Evolutionary conservation across 495 filamentous ascomycete genomes (phyloP), one percentile per base, ranked within the genome.

Genomic region (Xanthoparmelia taractica): DNA sequence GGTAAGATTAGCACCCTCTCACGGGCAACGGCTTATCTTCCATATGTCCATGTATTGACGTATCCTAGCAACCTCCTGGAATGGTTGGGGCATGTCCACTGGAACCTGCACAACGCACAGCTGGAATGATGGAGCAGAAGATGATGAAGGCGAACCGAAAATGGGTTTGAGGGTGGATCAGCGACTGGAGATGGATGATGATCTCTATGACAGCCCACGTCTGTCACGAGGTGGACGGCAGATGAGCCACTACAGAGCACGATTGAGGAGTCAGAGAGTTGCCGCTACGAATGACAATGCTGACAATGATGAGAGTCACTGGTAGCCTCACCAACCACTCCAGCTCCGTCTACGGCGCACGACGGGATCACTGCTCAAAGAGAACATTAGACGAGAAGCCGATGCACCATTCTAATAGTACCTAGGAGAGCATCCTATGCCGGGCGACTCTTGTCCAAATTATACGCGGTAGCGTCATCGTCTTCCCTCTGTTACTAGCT

Each of bases 51-150:
- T n/a, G 41, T 41, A 47, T 41, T 60, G 56, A 41, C 64, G 18
- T 27, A 8, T 59, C 45, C 52, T 63, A 91, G 90, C 90, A 61
- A 92, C 90, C 20, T 83, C 86, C 3, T 89, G 89, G 87, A 90
- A 90, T 65, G 88, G 89, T 37, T 87, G 81, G 74, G 85, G 82
- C 41, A 78, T 84, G 69, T 79, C 84, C 13, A 77, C 78, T 1
- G 90, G 90, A 8, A 92, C 90, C 2, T 89, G 87, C 61, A 88
- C 87, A 0, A 65, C 90, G 56, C 90, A 95, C 72, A 81, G 82
- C 18, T 95, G 84, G 83, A 90, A 90, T 57, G 86, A 87, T 52
- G 81, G 79, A 40, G 74, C 79, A 18, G 76, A 78, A 0, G 68
- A 74, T 0, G 89, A 91, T 66, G 89, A 93, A 70, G 87, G 77